Evolutionary conservation across 495 filamentous ascomycete species (phyloP), one percentile per base, ranked within the genome.

Genomic region (Penicillium arizonense): DNA sequence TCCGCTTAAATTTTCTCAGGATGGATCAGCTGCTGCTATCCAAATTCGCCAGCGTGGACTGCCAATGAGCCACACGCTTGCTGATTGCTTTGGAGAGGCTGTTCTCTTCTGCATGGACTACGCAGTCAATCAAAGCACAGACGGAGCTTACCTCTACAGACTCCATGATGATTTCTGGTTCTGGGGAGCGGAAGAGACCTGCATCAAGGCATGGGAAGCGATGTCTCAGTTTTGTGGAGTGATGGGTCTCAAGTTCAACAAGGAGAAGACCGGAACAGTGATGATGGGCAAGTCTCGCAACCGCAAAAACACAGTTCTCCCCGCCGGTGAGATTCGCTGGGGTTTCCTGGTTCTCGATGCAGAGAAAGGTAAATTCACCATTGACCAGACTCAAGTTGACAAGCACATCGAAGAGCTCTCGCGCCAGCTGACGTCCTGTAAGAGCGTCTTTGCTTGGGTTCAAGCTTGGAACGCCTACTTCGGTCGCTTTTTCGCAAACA

Each of bases 121-220:
- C 50, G 70, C 81, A 1, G 76, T 89, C 37, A 89, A 88, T 49
- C 80, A 86, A 49, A 61, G 60, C 8, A 77, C 85, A 0, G 60
- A 80, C 5, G 73, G 73, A 1, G 64, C 71, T 5, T 71, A 78
- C 30, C 64, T 88, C 12, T 86, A 84, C 54, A 82, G 85, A 6
- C 71, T 87, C 33, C 78, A 86, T 51, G 85, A 87, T 56, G 85
- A 88, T 58, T 81, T 88, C 53, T 88, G 86, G 86, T 79, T 88
- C 55, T 88, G 84, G 84, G 77, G 77, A 21, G 65, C 78, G 6
- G 77, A 82, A 24, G 52, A 73, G 4, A 74, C 67, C 5, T 82
- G 81, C 39, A 74, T 74, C 32, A 78, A 73, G 41, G 85, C 81
- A 2, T 89, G 85, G 86, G 53, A 63, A 16, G 69, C 78, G 2